Evolutionary conservation across 176 grass and related monocot genomes (phyloP).

Genomic region (Typha latifolia): DNA sequence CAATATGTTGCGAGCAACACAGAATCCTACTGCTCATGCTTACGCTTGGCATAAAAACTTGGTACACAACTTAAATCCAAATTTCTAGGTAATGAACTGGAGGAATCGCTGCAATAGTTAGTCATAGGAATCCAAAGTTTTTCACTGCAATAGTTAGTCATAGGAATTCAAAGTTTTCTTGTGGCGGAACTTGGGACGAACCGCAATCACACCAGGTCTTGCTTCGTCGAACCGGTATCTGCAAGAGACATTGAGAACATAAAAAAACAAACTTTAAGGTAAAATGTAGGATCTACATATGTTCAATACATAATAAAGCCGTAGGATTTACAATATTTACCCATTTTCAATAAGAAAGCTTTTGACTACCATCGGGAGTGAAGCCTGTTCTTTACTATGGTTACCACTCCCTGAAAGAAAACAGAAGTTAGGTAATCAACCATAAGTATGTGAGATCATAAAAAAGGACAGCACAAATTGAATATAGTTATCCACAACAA

Average conservation of each 20-base stretch:
- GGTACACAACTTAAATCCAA: too few species aligned
- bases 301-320: background rate
- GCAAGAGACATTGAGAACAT: conserved; percentile 1
- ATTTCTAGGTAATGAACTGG: too few species aligned
- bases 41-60: too few species aligned
- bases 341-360: conserved; percentile 72
- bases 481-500: too few species aligned
- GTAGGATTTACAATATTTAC: conserved; percentile 11
- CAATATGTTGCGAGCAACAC: too few species aligned
- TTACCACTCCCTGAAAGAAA: conserved; percentile 64
- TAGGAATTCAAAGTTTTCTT: conserved; percentile 16
- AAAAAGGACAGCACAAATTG: too few species aligned
- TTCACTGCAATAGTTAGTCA: conserved; percentile 1
- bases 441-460: background rate
- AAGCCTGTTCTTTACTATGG: conserved; percentile 84
- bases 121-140: conserved; percentile 12
- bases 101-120: background rate
- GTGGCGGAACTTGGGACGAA: conserved; percentile 64
- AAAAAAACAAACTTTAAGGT: background rate
- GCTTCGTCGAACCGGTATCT: conserved; percentile 72
- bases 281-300: background rate
- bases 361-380: conserved; percentile 53
- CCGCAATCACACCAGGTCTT: conserved; percentile 56
- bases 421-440: background rate
- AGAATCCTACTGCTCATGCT: too few species aligned